phyloP scores from a whole-genome alignment of 169 alveolate genomes.

The Toxoplasma gondii region DNA sequence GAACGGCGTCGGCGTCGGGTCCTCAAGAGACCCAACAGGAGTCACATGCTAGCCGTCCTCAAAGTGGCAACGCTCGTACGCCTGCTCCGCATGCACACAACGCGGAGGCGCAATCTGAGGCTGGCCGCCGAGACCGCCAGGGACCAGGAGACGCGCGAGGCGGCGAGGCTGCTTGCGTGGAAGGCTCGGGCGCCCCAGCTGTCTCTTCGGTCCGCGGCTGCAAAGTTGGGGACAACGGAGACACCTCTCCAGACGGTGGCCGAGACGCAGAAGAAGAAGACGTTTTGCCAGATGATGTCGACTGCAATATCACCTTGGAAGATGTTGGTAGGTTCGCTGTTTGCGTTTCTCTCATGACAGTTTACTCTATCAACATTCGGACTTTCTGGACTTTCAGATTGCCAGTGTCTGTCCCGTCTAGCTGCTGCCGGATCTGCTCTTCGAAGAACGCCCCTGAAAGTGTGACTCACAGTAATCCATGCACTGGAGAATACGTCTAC shows the following conservation, averaged over 20 bases:
- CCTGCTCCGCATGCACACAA: not conserved
- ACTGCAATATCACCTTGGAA: not conserved
- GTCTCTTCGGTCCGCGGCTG: no score
- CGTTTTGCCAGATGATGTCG: not conserved
- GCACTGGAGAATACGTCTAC: no score
- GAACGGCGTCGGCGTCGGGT: not conserved
- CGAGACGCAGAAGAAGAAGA: slow-evolving; percentile 6
- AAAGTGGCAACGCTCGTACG: not conserved
- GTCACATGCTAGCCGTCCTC: not conserved
- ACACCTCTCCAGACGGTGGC: no score
- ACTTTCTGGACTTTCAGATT: no score
- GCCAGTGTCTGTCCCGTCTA: no score
- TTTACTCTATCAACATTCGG: not conserved
- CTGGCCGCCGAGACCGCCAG: not conserved
- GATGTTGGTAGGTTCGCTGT: not conserved
- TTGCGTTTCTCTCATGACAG: not conserved
- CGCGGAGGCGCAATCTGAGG: not conserved
- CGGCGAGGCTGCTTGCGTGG: not conserved
- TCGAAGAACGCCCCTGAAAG: no score
- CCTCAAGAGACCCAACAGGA: no score
- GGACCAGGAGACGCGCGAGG: not conserved
- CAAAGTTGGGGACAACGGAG: no score
- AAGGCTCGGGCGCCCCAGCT: no score
- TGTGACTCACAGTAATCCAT: no score
- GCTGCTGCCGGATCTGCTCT: no score